Evolutionary conservation across 805 yeast species (phyloP).

Genomic region (Sporopachydermia lactativora): DNA sequence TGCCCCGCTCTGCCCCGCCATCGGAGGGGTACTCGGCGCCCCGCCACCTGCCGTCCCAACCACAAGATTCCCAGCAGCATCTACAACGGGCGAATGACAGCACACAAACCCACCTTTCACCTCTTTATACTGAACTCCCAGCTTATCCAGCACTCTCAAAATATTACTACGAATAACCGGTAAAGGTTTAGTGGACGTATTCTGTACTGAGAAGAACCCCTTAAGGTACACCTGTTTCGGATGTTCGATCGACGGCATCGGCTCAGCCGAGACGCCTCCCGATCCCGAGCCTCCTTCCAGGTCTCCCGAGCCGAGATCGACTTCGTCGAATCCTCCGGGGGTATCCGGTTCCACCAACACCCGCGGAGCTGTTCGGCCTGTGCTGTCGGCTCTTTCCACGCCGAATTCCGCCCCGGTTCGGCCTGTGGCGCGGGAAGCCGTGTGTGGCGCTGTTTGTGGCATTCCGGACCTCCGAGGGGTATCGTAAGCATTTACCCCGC

Average conservation of each 20-base stretch:
- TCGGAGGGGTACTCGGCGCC: constrained; percentile 2
- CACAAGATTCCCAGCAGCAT: neutral
- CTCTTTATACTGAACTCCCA: constrained; percentile 74
- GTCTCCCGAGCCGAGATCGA: neutral
- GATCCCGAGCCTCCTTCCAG: neutral
- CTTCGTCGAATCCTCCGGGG: neutral
- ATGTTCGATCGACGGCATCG: constrained; percentile 90
- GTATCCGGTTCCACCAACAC: neutral
- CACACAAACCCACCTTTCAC: constrained; percentile 92
- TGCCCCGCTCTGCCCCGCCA: constrained; percentile 9
- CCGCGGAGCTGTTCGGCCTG: neutral
- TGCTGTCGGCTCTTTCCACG: neutral
- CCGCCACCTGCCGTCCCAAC: constrained; percentile 5
- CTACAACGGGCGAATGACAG: constrained; percentile 42
- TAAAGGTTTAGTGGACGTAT: constrained; percentile 84
- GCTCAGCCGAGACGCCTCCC: constrained; percentile 18
- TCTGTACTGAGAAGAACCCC: constrained; percentile 90
- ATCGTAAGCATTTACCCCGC: constrained; percentile 12
- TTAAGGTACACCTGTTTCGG: constrained; percentile 83
- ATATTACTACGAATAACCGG: constrained; percentile 80
- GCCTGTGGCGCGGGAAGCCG: neutral
- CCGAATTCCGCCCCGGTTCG: neutral
- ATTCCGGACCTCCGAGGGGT: too few relatives aligned
- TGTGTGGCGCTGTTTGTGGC: neutral
- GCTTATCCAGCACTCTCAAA: constrained; percentile 56